Base-by-base conservation (phyloP, 1,284 basidiomycete species). In the Ustilago xerochloae region DNA sequence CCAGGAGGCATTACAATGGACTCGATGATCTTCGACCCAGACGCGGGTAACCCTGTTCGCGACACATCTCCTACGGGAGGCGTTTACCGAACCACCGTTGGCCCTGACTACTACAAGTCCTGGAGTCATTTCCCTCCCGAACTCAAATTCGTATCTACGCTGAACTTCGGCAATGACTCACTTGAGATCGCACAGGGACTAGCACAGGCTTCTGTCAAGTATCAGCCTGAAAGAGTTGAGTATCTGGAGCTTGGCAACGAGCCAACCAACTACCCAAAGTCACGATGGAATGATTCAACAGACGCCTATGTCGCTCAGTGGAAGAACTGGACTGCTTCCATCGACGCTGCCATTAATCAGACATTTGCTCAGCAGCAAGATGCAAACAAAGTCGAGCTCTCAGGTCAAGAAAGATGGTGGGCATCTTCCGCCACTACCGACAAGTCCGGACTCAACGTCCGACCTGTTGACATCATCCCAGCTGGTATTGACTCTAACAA, bases 171-270 rank as follows among this genome's bases (percentile, higher is more conserved):
- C 28, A 57, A 58, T 16, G 38, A 58, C 46, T 32, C 26, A 2
- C 28, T 49, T 16, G 55, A 39, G 1, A 58, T 58, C 22, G 55
- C 55, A 13, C 36, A 41, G 0, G 55, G 46, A 7, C 6, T 58
- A 26, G 55, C 55, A 5, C 36, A 41, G 24, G 55, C 55, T 8
- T 49, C 46, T 22, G 28, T 41, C 36, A 32, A 49, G 15, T 49
- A 49, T 29, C 55, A 58, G 29, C 26, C 35, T 7, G 29, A 20
- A 3, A 22, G 46, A n/a, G 36, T 50, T 28, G 30, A 39, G 18
- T 48, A 58, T 28, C 28, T 58, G 20, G 55, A 58, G 28, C 46
- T 58, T 3, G 46, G 46, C 15, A 58, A 58, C 47, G 55, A 58
- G 55, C 55, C 55, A 0, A 58, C 46, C 26, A 50, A 58, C 55